Conservation (phyloP, 1,284 basidiomycete species). For the Rhodotorula sp. region DNA sequence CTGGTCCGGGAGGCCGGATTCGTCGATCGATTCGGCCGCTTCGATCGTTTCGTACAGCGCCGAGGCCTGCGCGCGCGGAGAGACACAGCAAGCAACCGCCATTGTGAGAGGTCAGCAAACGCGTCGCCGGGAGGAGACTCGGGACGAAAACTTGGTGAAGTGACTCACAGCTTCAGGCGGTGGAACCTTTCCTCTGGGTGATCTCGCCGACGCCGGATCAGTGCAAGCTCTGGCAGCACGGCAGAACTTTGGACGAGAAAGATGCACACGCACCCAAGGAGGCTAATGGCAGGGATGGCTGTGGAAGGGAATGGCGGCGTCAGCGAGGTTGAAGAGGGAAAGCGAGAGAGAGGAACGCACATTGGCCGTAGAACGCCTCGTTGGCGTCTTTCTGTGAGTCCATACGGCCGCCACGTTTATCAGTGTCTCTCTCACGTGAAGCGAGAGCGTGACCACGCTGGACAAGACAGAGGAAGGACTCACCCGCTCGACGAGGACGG, state of each 20-base stretch:
- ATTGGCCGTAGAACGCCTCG: constrained; percentile 85
- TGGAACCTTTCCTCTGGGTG: constrained; percentile 71
- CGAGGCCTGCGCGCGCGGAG: constrained; percentile 58
- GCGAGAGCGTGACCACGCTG: background rate
- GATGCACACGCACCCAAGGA: constrained; percentile 59
- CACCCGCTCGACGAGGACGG: constrained; percentile 89
- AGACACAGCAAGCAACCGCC: background rate
- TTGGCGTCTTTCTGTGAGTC: constrained; percentile 47
- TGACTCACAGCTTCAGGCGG: constrained; percentile 73
- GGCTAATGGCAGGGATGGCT: constrained; percentile 80
- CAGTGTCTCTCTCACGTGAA: too few species aligned
- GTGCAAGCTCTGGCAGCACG: background rate
- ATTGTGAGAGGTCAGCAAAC: too few species aligned
- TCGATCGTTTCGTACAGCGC: constrained; percentile 94
- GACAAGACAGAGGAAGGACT: background rate
- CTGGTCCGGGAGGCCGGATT: constrained; percentile 36
- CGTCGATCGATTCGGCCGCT: constrained; percentile 43
- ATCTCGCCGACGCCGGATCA: background rate
- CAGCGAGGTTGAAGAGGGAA: too few species aligned
- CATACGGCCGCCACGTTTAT: too few species aligned
- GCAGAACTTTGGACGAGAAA: background rate
- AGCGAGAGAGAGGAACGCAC: too few species aligned
- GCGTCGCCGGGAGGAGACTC: background rate
- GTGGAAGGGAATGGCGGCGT: too few species aligned
- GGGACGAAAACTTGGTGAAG: background rate